A percentile compares a stretch with the other conserved stretches of the same genome.
These are phyloP conservation scores for Populus tomentosa DNA, from an alignment of 441 rosid species.

Conservation along the genomic window DNA sequence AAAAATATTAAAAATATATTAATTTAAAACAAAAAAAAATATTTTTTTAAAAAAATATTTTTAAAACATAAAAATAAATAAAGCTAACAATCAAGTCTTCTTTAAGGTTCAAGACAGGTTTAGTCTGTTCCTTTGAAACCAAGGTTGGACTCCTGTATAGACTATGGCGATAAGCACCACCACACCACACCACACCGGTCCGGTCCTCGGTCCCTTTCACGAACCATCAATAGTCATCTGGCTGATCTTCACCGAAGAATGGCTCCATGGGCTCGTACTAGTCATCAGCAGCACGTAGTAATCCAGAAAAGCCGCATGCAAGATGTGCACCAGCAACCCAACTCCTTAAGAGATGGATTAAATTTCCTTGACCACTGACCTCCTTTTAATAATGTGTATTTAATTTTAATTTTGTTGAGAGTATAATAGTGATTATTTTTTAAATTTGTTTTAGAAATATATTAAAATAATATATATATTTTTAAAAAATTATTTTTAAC, in stretches of 20 bases:
- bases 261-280: conserved; percentile 49
- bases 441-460: no score
- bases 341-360: conserved; percentile 31
- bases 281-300: conserved; percentile 52
- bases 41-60: no score
- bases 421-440: no score
- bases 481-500: no score
- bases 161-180: conserved; percentile 65
- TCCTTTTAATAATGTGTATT: conserved; percentile 36
- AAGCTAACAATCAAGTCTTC: not conserved
- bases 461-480: no score
- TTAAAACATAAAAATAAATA: no score
- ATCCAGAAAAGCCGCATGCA: conserved; percentile 73
- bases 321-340: conserved; percentile 56
- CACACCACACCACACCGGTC: conserved; percentile 76
- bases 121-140: conserved; percentile 59
- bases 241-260: conserved; percentile 46
- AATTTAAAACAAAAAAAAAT: no score
- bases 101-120: conserved; percentile 63
- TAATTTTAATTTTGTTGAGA: no score
- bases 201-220: conserved; percentile 62
- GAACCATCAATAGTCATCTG: conserved; percentile 57
- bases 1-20: no score
- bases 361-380: conserved; percentile 57
- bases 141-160: conserved; percentile 55